Evolutionary conservation across 225 moss, liverwort and hornwort species (phyloP), one percentile per base, ranked within the genome.

Genomic region (Marchantia polymorpha): DNA sequence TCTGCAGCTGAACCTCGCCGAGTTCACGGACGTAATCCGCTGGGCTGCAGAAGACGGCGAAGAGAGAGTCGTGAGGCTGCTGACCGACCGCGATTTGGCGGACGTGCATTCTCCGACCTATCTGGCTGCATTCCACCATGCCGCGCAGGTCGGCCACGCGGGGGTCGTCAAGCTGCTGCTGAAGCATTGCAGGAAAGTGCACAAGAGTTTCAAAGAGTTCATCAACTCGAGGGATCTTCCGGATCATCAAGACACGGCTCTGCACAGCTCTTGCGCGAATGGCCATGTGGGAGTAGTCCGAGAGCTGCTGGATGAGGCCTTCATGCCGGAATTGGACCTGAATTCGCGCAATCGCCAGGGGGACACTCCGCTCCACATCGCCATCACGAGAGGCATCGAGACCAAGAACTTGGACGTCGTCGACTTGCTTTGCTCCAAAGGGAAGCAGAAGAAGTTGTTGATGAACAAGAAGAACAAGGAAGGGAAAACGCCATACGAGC

Each of bases 361-460:
- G 5, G 78, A 79, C 26, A 69, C 78, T 30, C 78, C 78, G 17
- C 78, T 79, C 15, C 78, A 79, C 31, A 9, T 79, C 54, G 78
- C 78, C 0, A 29, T 79, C 39, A 79, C 68, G 6, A 54, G 9
- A 15, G 54, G 54, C 8, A 27, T 78, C 16, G 52, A 22, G 29
- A 67, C 26, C 51, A 67, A 0, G 10, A 53, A 79, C 23, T n/a
- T 79, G 69, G 78, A 79, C 30, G 69, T 54, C 14, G 52, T 79
- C 9, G 68, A 69, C 68, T 12, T 79, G 16, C 25, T 79, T 10
- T 79, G 67, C 78, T 2, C 31, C n/a, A 79, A 39, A 15, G 69
- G 69, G 19, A 79, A 79, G 69, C 51, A 51, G 25, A 79, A 79
- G 78, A 79, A 79, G 53, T 10, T 79, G 52, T 69, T 69, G 27